Evolutionary conservation across 805 yeast genomes (phyloP).

Genomic region (Yamadazyma endophytica): DNA sequence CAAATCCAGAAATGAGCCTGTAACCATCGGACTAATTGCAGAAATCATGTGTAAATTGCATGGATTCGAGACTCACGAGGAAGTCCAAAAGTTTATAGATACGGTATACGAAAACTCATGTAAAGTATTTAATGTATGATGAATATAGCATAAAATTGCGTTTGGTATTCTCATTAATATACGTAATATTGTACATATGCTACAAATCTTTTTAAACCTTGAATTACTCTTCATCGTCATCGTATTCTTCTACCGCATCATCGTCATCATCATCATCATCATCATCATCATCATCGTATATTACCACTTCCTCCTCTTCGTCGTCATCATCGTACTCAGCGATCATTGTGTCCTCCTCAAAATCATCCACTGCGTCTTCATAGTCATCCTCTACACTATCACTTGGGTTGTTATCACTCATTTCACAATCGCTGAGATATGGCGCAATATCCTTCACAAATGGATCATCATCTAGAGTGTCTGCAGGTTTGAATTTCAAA

Average conservation of each 20-base stretch:
- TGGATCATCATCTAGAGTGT: too few species aligned
- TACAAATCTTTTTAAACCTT: too few species aligned
- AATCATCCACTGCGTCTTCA: slow-evolving; percentile 13
- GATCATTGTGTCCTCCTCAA: slow-evolving; percentile 17
- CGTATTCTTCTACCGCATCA: slow-evolving; percentile 9
- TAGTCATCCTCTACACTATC: slow-evolving; percentile 12
- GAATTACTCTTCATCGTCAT: slow-evolving; percentile 7
- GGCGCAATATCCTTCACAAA: too few species aligned
- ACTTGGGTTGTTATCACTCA: too few species aligned
- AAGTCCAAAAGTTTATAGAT: slow-evolving; percentile 31
- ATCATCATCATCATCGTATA: slow-evolving; percentile 13
- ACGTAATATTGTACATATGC: slow-evolving; percentile 2
- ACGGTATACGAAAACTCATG: slow-evolving; percentile 31
- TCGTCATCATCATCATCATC: slow-evolving; percentile 13
- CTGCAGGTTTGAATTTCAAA: too few species aligned
- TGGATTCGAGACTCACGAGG: slow-evolving; percentile 21
- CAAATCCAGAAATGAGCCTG: slow-evolving; percentile 90
- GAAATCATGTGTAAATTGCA: slow-evolving; percentile 34
- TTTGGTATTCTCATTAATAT: slow-evolving; percentile 6
- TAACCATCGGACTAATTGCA: slow-evolving; percentile 77
- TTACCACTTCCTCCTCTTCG: slow-evolving; percentile 17
- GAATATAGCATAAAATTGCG: slow-evolving; percentile 7
- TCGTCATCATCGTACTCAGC: slow-evolving; percentile 21
- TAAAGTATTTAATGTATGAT: slow-evolving; percentile 19
- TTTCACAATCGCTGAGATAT: too few species aligned